A percentile compares a stretch with the other conserved stretches of the same genome.
phyloP scores from a whole-genome alignment of 306 rosid species.

The Bauhinia variegata region DNA sequence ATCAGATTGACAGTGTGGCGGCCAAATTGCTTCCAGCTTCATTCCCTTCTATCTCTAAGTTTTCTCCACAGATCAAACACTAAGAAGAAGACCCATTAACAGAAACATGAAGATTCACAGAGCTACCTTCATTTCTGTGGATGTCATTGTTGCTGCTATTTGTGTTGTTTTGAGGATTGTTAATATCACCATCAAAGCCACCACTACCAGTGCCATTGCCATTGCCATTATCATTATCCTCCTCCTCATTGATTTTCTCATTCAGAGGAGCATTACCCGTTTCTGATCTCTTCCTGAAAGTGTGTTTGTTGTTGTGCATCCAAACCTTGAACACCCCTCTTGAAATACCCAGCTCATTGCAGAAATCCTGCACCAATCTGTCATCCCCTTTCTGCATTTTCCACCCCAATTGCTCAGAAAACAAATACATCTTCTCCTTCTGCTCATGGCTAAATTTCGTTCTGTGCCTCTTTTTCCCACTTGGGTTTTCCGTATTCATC shows the following conservation, averaged over 20 bases:
- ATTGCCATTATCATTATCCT: not conserved
- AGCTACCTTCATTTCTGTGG: slow-evolving; percentile 39
- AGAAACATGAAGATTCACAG: slow-evolving; percentile 53
- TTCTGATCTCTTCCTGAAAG: slow-evolving; percentile 48
- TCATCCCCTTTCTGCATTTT: slow-evolving; percentile 68
- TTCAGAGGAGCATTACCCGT: slow-evolving; percentile 18
- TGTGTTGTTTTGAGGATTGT: slow-evolving; percentile 28
- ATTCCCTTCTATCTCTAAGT: not conserved
- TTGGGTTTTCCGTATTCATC: slow-evolving; percentile 26
- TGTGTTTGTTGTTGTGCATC: slow-evolving; percentile 95
- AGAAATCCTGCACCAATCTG: slow-evolving; percentile 62
- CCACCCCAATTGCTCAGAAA: slow-evolving; percentile 84
- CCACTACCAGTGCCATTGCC: slow-evolving; percentile 5
- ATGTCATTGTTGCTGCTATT: slow-evolving; percentile 20
- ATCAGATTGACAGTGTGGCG: not conserved
- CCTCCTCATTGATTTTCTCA: slow-evolving; percentile 6
- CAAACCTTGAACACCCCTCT: slow-evolving; percentile 81
- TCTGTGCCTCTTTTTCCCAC: slow-evolving; percentile 64
- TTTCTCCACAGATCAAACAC: slow-evolving; percentile 12
- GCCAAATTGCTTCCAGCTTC: not conserved
- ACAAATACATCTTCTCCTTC: slow-evolving; percentile 74
- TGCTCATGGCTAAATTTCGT: slow-evolving; percentile 85
- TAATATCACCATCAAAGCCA: slow-evolving; percentile 14
- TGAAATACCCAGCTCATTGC: slow-evolving; percentile 68
- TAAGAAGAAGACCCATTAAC: slow-evolving; percentile 53